Evolutionary conservation across 164 flowering plant species (phyloP).

Genomic region (Malania oleifera): DNA sequence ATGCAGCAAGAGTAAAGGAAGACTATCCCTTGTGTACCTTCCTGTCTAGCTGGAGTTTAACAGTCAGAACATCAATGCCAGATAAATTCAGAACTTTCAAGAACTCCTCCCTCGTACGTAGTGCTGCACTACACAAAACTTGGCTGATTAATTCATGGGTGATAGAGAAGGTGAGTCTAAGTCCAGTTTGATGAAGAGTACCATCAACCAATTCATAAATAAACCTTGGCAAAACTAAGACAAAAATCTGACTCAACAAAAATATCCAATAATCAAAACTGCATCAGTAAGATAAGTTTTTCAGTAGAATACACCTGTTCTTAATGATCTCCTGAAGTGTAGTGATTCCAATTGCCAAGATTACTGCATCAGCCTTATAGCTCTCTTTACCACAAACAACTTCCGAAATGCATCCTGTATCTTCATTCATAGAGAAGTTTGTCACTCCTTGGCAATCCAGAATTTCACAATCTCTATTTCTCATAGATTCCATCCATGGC

Average conservation of each 20-base stretch:
- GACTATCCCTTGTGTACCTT: constrained; percentile 28
- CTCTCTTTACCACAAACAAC: constrained; percentile 43
- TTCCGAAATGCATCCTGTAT: constrained; percentile 43
- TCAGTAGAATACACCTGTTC: constrained; percentile 26
- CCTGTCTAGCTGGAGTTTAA: constrained; percentile 44
- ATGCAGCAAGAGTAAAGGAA: constrained; percentile 1
- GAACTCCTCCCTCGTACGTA: constrained; percentile 50
- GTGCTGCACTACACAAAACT: constrained; percentile 45
- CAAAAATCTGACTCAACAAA: neutral
- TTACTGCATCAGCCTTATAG: constrained; percentile 45
- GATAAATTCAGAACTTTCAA: constrained; percentile 45
- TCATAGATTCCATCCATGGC: constrained; percentile 54
- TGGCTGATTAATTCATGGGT: constrained; percentile 2
- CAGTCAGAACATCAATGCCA: constrained; percentile 41
- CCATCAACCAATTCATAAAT: neutral
- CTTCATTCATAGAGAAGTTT: constrained; percentile 42
- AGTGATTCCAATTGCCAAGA: constrained; percentile 56
- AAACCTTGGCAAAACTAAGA: neutral
- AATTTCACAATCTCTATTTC: constrained; percentile 40
- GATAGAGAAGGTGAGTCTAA: neutral
- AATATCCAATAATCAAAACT: neutral
- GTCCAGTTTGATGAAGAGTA: neutral
- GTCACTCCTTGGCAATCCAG: constrained; percentile 37
- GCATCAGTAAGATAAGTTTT: neutral
- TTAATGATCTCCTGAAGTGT: constrained; percentile 41